phyloP scores from a whole-genome alignment of 2,329 filamentous ascomycete species.

The Teratosphaeria zuluensis region DNA sequence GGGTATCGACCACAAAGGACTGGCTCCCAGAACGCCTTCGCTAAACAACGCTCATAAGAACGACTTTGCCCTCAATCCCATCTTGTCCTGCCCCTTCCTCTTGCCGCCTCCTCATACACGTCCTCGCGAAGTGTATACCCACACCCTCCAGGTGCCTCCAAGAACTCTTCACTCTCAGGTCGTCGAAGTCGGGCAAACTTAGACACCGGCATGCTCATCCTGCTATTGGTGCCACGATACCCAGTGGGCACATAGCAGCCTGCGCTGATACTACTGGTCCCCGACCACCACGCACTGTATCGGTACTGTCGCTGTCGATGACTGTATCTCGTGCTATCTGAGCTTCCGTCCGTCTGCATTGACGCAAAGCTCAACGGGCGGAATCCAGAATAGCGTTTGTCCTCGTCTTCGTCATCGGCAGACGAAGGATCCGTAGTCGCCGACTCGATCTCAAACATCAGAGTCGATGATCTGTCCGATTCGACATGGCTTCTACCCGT shows the following conservation, averaged over 20 bases:
- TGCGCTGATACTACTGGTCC: slow-evolving; percentile 6
- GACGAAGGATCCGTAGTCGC: not conserved
- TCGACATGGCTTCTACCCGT: slow-evolving; percentile 2
- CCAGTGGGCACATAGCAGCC: slow-evolving; percentile 12
- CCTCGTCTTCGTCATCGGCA: not conserved
- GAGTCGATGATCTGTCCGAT: slow-evolving; percentile 5
- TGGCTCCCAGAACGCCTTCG: too few relatives aligned
- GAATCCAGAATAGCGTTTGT: not conserved
- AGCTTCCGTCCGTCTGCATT: not conserved
- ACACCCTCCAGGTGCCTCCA: not conserved
- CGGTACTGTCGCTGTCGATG: not conserved
- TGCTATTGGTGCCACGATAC: not conserved
- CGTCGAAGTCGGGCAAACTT: not conserved
- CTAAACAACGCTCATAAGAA: too few relatives aligned
- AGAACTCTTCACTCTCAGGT: not conserved
- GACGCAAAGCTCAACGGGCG: slow-evolving; percentile 1
- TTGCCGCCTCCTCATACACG: not conserved
- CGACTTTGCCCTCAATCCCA: not conserved
- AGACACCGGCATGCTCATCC: not conserved
- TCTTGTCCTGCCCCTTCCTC: slow-evolving; percentile 3
- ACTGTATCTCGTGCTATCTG: not conserved
- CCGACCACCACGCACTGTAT: not conserved
- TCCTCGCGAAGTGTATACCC: not conserved
- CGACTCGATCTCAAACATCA: slow-evolving; percentile 1
- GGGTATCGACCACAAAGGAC: too few relatives aligned